Conservation (phyloP, 352 stramenopile species). For the Pythium guiyangense region DNA sequence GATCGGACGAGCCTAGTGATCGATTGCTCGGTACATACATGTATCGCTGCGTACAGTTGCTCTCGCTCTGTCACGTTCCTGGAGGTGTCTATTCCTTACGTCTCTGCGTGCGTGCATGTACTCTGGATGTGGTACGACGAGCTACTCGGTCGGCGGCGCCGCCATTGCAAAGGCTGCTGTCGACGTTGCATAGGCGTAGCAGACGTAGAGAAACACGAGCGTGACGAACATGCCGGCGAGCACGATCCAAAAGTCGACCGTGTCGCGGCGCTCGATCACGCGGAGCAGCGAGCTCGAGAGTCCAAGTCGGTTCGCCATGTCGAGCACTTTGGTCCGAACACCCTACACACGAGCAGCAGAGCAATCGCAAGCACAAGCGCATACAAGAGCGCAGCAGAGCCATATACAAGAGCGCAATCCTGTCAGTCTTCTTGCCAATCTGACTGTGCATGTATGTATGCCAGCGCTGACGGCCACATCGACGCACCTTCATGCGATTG, state of each 20-base stretch:
- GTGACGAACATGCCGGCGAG: conserved; percentile 79
- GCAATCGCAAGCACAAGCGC: not conserved
- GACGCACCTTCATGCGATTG: conserved; percentile 54
- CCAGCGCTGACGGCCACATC: not conserved
- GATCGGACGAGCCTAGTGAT: no score
- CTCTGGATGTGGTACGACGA: no score
- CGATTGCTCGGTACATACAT: no score
- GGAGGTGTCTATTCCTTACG: no score
- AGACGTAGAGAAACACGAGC: conserved; percentile 72
- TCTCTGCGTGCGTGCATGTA: no score
- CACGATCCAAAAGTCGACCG: conserved; percentile 84
- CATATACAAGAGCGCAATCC: no score
- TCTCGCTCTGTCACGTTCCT: no score
- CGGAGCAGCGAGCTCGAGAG: conserved; percentile 79
- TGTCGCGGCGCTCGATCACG: conserved; percentile 79
- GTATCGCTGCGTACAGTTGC: no score
- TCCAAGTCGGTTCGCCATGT: conserved; percentile 81
- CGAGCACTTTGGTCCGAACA: conserved; percentile 71
- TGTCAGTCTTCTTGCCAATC: no score
- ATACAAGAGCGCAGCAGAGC: no score
- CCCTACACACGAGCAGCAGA: conserved; percentile 32
- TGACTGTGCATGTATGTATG: not conserved
- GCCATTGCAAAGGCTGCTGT: no score
- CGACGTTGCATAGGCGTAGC: conserved; percentile 46
- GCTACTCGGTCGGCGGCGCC: no score